Evolutionary conservation across 2,329 filamentous ascomycete species (phyloP), one percentile per base, ranked within the genome.

Genomic region (Coniosporium tulheliwenetii): DNA sequence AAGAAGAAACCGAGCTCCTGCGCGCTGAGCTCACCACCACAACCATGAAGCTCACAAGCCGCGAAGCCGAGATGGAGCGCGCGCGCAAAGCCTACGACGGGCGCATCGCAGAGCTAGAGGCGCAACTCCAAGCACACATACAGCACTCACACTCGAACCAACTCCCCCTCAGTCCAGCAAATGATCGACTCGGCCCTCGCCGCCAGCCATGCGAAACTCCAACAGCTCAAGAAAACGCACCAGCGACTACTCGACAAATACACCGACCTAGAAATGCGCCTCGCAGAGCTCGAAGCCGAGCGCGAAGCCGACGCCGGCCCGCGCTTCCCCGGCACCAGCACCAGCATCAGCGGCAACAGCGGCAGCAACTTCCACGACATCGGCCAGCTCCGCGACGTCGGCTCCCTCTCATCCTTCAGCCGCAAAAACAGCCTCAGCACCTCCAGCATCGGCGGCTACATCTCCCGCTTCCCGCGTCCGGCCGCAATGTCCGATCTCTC

Each of bases 11-110:
- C 1, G 70, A 73, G 12, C 64, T 72, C 29, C 67, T 79, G 10
- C 67, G 76, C 32, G 72, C 67, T 41, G 70, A 74, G 39, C 67
- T 77, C 5, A 70, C 79, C 47, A 63, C 70, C 41, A 62, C 81
- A 15, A 66, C 68, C 37, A 63, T 77, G 62, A 70, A 76, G 47
- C 60, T 86, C 8, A 58, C 60, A 39, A 63, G 66, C 43, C 61
- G 65, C 10, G 68, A 75, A 35, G 53, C 60, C 14, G 71, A 75
- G 43, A 58, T 65, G 4, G 62, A 70, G 38, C 59, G 61, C n/a
- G 55, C 59, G 10, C 61, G 63, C 41, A 62, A 59, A 41, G 62
- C 61, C 9, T 71, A 69, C 46, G 63, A 70, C 37, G 58, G 61
- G 15, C 64, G 66, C 41, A 61, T 73, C 19, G 56, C 61, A 26